These are phyloP conservation scores for Aspergillus brunneoviolaceus DNA, from an alignment of 2,329 filamentous ascomycete genomes.

Conservation along the genomic window DNA sequence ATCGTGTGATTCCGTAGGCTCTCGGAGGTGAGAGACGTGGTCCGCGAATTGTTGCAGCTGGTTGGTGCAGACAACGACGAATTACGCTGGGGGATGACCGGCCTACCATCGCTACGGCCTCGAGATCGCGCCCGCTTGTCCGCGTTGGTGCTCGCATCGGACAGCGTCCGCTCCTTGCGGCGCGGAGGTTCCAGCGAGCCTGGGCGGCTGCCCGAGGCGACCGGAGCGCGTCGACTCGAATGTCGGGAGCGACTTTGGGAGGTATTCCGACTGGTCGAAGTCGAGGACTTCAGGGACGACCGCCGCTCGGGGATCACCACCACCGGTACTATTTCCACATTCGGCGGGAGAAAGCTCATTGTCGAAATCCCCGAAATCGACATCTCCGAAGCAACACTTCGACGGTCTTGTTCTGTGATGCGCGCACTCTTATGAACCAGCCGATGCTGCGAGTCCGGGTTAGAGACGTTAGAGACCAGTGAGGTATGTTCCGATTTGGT, in stretches of 20 bases:
- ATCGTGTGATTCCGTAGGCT: constrained; percentile 37
- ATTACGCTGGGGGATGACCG: constrained; percentile 41
- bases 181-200: constrained; percentile 35
- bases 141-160: constrained; percentile 37
- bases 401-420: constrained; percentile 49
- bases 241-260: constrained; percentile 40
- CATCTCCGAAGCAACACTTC: constrained; percentile 44
- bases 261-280: constrained; percentile 36
- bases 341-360: constrained; percentile 29
- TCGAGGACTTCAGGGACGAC: constrained; percentile 45
- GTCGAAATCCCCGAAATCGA: constrained; percentile 36
- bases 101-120: constrained; percentile 29
- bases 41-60: constrained; percentile 45
- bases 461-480: constrained; percentile 42
- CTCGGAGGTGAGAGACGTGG: constrained; percentile 47
- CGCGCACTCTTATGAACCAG: constrained; percentile 52
- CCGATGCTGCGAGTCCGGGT: constrained; percentile 47
- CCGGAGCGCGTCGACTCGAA: constrained; percentile 39
- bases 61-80: constrained; percentile 50
- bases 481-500: constrained; percentile 48
- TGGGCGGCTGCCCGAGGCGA: constrained; percentile 33
- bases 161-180: constrained; percentile 39
- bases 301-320: constrained; percentile 49
- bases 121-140: constrained; percentile 28
- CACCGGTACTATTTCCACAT: constrained; percentile 46